Evolutionary conservation across 176 grass and related monocot species (phyloP).

Genomic region (Musa schizocarpa): DNA sequence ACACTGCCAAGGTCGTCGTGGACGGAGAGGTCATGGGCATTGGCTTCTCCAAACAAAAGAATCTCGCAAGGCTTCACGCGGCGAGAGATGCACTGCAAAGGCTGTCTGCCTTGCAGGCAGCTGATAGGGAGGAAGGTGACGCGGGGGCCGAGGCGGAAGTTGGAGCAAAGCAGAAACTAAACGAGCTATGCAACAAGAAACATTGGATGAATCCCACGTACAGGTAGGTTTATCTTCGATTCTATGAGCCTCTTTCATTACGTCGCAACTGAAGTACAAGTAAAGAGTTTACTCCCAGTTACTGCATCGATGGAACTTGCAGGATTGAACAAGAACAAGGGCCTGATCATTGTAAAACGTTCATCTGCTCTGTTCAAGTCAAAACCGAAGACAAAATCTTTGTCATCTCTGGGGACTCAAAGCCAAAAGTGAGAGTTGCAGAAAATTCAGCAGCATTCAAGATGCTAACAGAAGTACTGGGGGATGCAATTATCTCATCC

Average conservation of each 20-base stretch:
- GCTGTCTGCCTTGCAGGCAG: slow-evolving; percentile 1
- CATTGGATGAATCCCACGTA: slow-evolving; percentile 50
- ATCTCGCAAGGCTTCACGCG: slow-evolving; percentile 65
- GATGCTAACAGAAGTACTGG: slow-evolving; percentile 34
- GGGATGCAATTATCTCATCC: no score
- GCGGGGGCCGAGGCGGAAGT: slow-evolving; percentile 39
- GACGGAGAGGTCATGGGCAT: slow-evolving; percentile 39
- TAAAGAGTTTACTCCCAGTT: no score
- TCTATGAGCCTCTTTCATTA: background rate
- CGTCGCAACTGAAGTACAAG: background rate
- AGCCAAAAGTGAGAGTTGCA: slow-evolving; percentile 53
- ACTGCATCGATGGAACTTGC: slow-evolving; percentile 8
- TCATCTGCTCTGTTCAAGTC: slow-evolving; percentile 53
- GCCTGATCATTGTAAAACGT: slow-evolving; percentile 47
- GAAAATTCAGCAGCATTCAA: slow-evolving; percentile 65
- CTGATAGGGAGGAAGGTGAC: slow-evolving; percentile 7
- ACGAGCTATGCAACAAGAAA: slow-evolving; percentile 42
- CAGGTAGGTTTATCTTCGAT: slow-evolving; percentile 41
- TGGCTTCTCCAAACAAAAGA: slow-evolving; percentile 56
- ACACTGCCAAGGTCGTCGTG: slow-evolving; percentile 43
- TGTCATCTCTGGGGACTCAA: slow-evolving; percentile 38
- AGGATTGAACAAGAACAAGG: slow-evolving; percentile 68
- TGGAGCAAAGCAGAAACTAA: slow-evolving; percentile 54
- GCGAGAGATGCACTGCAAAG: slow-evolving; percentile 57
- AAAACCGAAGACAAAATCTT: slow-evolving; percentile 20